Conservation (phyloP, 169 alveolate genomes). For the Toxoplasma gondii region DNA sequence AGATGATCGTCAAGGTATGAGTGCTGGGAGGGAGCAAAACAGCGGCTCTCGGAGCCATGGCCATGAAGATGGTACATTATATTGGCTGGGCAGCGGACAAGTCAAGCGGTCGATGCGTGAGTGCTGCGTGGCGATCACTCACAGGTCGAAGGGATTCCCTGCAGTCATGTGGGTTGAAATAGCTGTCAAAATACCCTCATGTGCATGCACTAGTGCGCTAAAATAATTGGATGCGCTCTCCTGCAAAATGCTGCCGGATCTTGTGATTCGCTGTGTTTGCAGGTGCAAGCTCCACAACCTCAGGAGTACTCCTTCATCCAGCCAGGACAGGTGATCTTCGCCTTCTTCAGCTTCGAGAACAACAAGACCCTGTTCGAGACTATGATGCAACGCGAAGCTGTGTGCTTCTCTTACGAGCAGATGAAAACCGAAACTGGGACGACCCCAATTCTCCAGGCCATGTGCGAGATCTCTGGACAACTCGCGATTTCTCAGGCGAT, state of each 20-base stretch:
- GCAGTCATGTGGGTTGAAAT: no score
- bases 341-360: slow-evolving; percentile 28
- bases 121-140: no score
- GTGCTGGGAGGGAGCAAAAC: background rate
- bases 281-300: slow-evolving; percentile 56
- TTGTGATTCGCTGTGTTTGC: background rate
- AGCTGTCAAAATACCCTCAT: no score
- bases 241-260: no score
- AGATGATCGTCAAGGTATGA: slow-evolving; percentile 50
- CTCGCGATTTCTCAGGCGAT: slow-evolving; percentile 46
- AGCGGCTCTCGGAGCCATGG: background rate
- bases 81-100: no score
- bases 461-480: slow-evolving; percentile 42
- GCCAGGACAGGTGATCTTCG: slow-evolving; percentile 53
- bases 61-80: background rate
- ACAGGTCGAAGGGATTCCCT: no score
- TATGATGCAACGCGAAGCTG: background rate
- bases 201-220: no score
- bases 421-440: background rate
- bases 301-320: slow-evolving; percentile 32
- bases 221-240: no score
- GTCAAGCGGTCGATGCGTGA: no score
- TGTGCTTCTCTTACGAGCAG: slow-evolving; percentile 37
- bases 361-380: slow-evolving; percentile 32
- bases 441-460: slow-evolving; percentile 42